Percentiles rank a stretch among this genome's conserved stretches.
Conservation (phyloP, 1,284 basidiomycete species). For the Rugosomyces carneus region DNA sequence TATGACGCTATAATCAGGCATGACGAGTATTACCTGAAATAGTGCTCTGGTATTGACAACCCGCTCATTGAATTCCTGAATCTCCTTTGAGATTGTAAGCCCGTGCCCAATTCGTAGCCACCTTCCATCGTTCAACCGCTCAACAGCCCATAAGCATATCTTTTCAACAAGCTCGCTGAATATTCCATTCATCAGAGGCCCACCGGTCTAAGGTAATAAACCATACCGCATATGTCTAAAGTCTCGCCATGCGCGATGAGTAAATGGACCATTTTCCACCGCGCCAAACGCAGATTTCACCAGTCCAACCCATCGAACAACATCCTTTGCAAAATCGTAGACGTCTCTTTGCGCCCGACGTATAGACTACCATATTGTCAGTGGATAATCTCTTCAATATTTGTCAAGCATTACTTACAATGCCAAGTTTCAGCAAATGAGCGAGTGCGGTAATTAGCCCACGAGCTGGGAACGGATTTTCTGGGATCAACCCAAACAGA, state of each 20-base stretch:
- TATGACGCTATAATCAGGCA: too few relatives aligned
- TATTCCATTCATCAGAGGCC: background rate
- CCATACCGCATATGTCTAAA: background rate
- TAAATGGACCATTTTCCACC: slow-evolving; percentile 1
- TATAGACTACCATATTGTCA: background rate
- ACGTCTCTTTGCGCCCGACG: background rate
- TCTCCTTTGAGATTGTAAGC: slow-evolving; percentile 5
- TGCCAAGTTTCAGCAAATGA: background rate
- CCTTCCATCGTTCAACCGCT: slow-evolving; percentile 7
- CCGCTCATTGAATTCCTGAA: slow-evolving; percentile 10
- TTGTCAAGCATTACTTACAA: background rate
- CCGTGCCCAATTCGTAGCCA: background rate
- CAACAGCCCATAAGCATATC: slow-evolving; percentile 14
- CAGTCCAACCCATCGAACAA: background rate
- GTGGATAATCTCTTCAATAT: background rate
- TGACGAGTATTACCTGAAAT: slow-evolving; percentile 14
- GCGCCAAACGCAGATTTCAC: slow-evolving; percentile 9
- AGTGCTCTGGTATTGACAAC: slow-evolving; percentile 6
- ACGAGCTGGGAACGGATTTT: too few relatives aligned
- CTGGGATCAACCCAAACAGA: background rate
- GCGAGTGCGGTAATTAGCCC: too few relatives aligned
- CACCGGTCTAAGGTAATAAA: background rate
- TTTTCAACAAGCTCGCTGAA: slow-evolving; percentile 14
- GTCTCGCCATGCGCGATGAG: slow-evolving; percentile 10
- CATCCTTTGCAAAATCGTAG: background rate